A percentile compares a stretch with the other conserved stretches of the same genome.
Evolutionary conservation across 2,329 filamentous ascomycete genomes (phyloP).

Genomic region (Epichloe uncinata): DNA sequence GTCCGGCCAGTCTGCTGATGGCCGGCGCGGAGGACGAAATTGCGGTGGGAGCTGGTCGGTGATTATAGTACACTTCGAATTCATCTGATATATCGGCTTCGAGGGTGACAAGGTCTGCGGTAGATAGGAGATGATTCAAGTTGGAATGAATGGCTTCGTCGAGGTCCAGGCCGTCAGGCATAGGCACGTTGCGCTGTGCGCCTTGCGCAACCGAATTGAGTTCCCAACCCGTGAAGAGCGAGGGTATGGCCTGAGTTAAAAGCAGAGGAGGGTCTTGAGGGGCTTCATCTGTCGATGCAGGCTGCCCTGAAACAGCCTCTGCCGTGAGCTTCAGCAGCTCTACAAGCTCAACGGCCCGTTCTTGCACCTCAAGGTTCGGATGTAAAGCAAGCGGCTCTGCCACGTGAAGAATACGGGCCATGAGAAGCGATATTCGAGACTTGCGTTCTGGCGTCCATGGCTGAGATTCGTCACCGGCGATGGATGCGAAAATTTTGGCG

Average conservation of each 20-base stretch:
- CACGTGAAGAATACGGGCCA: slow-evolving; percentile 70
- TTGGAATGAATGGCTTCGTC: slow-evolving; percentile 71
- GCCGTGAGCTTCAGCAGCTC: slow-evolving; percentile 78
- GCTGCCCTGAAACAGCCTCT: slow-evolving; percentile 62
- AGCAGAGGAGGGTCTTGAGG: slow-evolving; percentile 64
- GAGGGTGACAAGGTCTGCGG: slow-evolving; percentile 35
- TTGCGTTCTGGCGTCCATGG: slow-evolving; percentile 64
- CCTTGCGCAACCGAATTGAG: slow-evolving; percentile 78
- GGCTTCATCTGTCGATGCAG: slow-evolving; percentile 37
- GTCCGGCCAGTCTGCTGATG: slow-evolving; percentile 37
- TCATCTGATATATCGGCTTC: slow-evolving; percentile 46
- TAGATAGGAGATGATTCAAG: slow-evolving; percentile 52
- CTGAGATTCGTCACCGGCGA: slow-evolving; percentile 51
- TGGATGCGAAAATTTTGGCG: slow-evolving; percentile 68
- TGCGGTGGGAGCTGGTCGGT: slow-evolving; percentile 36
- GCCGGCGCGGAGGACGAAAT: slow-evolving; percentile 40
- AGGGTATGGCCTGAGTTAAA: slow-evolving; percentile 80
- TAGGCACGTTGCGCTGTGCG: slow-evolving; percentile 75
- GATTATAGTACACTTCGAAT: slow-evolving; percentile 54
- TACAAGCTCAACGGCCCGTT: slow-evolving; percentile 81
- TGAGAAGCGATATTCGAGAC: slow-evolving; percentile 59
- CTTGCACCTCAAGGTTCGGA: slow-evolving; percentile 86
- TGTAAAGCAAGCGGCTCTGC: slow-evolving; percentile 69
- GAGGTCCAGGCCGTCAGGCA: slow-evolving; percentile 63
- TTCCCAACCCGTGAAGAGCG: slow-evolving; percentile 73